Evolutionary conservation across 1,284 basidiomycete genomes (phyloP).

Genomic region (Cystobasidium pallidum): DNA sequence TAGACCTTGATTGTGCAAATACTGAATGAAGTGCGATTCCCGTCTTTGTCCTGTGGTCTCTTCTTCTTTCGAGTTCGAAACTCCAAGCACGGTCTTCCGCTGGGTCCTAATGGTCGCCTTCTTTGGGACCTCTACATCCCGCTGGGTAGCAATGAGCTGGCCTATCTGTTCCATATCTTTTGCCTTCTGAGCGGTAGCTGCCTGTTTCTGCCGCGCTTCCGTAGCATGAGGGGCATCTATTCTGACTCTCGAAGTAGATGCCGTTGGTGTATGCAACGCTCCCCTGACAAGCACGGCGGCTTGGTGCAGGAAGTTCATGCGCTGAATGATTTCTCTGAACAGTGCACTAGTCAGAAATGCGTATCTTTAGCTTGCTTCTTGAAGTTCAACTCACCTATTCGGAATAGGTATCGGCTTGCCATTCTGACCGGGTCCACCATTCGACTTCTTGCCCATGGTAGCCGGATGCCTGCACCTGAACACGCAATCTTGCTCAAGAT

Average conservation of each 20-base stretch:
- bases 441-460: conserved; percentile 26
- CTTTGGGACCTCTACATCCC: background rate
- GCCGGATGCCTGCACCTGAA: background rate
- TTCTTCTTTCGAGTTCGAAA: background rate
- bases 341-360: background rate
- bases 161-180: background rate
- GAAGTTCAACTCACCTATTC: background rate
- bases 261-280: conserved; percentile 18
- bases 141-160: background rate
- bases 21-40: background rate
- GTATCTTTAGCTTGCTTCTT: background rate
- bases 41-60: background rate
- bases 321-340: conserved; percentile 72
- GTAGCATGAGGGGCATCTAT: background rate
- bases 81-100: background rate
- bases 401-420: conserved; percentile 7
- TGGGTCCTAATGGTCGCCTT: background rate
- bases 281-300: conserved; percentile 66
- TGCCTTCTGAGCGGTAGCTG: background rate
- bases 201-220: background rate
- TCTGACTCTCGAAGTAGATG: background rate
- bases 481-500: background rate
- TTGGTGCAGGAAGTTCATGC: conserved; percentile 80
- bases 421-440: background rate
- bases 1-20: background rate